These are phyloP conservation scores for Flaveria robusta DNA, from an alignment of 129 eudicot genomes.

Conservation along the genomic window DNA sequence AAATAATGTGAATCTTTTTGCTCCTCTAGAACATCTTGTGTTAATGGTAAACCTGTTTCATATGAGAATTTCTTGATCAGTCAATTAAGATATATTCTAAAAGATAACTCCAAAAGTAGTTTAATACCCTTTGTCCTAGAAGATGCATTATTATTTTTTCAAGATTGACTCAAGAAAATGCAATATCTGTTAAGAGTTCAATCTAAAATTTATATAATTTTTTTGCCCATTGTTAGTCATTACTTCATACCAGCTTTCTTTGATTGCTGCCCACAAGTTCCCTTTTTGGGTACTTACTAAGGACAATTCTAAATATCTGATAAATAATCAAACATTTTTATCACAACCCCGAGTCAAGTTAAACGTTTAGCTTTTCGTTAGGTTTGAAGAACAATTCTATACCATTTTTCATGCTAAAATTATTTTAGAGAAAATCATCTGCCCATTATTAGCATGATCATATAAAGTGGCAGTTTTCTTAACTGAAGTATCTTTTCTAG, in stretches of 20 bases:
- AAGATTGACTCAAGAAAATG: neutral
- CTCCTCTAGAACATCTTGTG: neutral
- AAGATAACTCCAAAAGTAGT: neutral
- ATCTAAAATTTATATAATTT: neutral
- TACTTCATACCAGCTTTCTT: neutral
- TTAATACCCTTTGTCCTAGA: neutral
- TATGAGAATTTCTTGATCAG: constrained; percentile 5
- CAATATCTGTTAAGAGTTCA: constrained; percentile 6
- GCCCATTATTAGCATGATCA: neutral
- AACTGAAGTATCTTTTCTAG: neutral
- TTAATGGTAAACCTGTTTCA: neutral
- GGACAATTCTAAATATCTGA: neutral
- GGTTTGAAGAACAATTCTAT: neutral
- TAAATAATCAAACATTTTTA: neutral
- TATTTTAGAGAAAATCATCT: neutral
- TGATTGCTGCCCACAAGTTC: neutral
- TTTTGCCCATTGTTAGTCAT: neutral
- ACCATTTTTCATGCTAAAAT: neutral
- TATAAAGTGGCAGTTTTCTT: neutral
- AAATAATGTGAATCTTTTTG: neutral
- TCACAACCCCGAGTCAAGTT: neutral
- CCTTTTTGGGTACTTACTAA: neutral
- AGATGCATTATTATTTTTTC: constrained; percentile 17
- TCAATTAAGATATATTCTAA: neutral
- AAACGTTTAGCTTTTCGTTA: neutral